Base-by-base conservation (phyloP, 805 yeast genomes). In the Myxozyma udenii region DNA sequence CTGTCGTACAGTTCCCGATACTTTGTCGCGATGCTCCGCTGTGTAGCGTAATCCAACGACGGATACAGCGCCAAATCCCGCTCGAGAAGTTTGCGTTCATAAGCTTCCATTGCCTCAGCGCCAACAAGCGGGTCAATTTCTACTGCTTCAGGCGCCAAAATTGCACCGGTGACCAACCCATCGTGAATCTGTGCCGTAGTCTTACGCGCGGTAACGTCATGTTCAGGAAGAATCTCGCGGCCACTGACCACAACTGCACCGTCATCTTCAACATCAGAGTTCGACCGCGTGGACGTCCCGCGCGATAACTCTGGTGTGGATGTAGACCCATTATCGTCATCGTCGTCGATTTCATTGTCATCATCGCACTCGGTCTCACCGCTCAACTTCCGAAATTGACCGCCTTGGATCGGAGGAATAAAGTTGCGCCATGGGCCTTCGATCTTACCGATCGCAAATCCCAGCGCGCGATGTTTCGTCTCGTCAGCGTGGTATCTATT, bases 371-470 rank as follows among this genome's bases (percentile, higher is more conserved):
- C 41, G 37, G 32, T 26, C 30, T 16, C 21, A 5, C 5, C 16
- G 11, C 12, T 9, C 5, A 26, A 11, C 11, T 41, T 21, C 26
- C 59, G 36, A 63, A 71, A 81, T 22, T 51, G 54, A 0, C 87
- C 95, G 12, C 95, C 95, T 68, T 87, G 95, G 57, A 88, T 86
- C 1, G 96, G 96, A 3, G 96, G 96, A 30, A 85, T 65, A 66
- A 88, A 68, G 67, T 86, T 85, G 47, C 72, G 73, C 96, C 96
- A 88, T 7, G 71, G 71, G 51, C 73, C 67, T 49, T 81, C 80
- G 4, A 87, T 79, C 11, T 62, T 65, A 1, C 96, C 96, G 12
- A 88, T 75, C 50, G 71, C 76, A 78, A 78, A 89, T 36, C 68
- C 74, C n/a, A 65, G 62, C 66, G 86, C 84, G 0, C 68, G 67